Percentiles rank a stretch among this genome's conserved stretches.
phyloP scores from a whole-genome alignment of 2,329 filamentous ascomycete species.

The Hypoxylon rubiginosum region DNA sequence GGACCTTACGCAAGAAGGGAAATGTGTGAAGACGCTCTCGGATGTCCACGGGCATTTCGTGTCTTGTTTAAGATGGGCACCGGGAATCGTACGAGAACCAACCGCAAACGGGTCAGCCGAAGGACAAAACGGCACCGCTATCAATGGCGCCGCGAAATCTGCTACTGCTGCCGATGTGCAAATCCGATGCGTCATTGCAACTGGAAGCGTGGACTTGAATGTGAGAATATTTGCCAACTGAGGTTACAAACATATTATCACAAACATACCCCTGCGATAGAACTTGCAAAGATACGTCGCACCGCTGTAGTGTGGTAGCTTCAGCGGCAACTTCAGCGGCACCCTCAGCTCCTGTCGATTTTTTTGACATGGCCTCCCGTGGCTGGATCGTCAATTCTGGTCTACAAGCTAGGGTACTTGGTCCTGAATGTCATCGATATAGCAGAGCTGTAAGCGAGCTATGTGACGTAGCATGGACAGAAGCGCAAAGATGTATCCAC shows the following conservation, averaged over 20 bases:
- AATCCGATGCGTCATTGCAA: slow-evolving; percentile 88
- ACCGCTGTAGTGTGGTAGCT: neutral
- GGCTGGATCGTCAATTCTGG: slow-evolving; percentile 1
- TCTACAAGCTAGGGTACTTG: neutral
- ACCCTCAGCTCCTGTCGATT: slow-evolving; percentile 6
- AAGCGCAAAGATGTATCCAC: neutral
- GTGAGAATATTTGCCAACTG: slow-evolving; percentile 81
- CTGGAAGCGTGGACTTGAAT: slow-evolving; percentile 85
- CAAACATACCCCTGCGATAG: slow-evolving; percentile 4
- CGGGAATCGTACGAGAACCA: slow-evolving; percentile 75
- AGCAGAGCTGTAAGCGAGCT: slow-evolving; percentile 3
- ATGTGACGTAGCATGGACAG: slow-evolving; percentile 4
- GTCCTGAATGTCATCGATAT: slow-evolving; percentile 9
- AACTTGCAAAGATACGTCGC: slow-evolving; percentile 14
- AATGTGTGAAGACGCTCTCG: slow-evolving; percentile 84
- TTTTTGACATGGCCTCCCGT: slow-evolving; percentile 4
- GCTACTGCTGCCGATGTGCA: slow-evolving; percentile 65
- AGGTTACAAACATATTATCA: slow-evolving; percentile 21
- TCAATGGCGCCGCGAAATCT: slow-evolving; percentile 64
- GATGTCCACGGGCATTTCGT: slow-evolving; percentile 89
- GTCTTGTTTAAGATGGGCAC: slow-evolving; percentile 89
- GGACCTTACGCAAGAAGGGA: slow-evolving; percentile 91
- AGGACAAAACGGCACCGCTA: slow-evolving; percentile 57
- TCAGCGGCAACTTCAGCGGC: neutral
- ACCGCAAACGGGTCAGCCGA: slow-evolving; percentile 58